phyloP scores from a whole-genome alignment of 208 protist species.

The Angomonas deanei region DNA sequence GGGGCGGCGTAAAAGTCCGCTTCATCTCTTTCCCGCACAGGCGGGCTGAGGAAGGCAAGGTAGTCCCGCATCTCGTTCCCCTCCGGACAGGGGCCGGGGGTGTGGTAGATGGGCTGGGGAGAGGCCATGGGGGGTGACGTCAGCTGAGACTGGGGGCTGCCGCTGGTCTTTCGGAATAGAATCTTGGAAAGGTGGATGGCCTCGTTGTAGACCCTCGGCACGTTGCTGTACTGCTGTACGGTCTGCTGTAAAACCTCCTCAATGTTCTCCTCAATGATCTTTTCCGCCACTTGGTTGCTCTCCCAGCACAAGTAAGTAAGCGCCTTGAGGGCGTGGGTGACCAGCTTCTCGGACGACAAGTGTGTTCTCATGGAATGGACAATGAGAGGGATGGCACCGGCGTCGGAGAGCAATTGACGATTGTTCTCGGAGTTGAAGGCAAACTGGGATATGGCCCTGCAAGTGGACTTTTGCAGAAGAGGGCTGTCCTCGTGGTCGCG shows the following conservation, averaged over 20 bases:
- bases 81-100: constrained; percentile 16
- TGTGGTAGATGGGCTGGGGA: constrained; percentile 69
- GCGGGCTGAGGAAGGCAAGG: constrained; percentile 48
- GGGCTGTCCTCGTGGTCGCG: constrained; percentile 65
- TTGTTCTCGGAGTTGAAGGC: constrained; percentile 91
- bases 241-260: constrained; percentile 76
- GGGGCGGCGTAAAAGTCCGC: constrained; percentile 24
- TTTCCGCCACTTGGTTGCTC: constrained; percentile 79
- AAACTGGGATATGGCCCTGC: constrained; percentile 89
- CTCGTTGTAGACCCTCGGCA: constrained; percentile 73
- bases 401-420: constrained; percentile 70
- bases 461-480: constrained; percentile 89
- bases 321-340: constrained; percentile 88
- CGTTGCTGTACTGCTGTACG: constrained; percentile 57
- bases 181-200: constrained; percentile 88
- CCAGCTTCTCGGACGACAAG: constrained; percentile 79
- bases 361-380: constrained; percentile 81
- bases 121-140: constrained; percentile 76
- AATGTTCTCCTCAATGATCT: constrained; percentile 72
- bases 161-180: constrained; percentile 77
- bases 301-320: constrained; percentile 92
- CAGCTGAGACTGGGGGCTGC: constrained; percentile 45
- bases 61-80: constrained; percentile 14
- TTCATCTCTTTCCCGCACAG: constrained; percentile 23
- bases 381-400: constrained; percentile 85